phyloP scores from a whole-genome alignment of 2,329 filamentous ascomycete genomes.

The Clarireedia hainanense region DNA sequence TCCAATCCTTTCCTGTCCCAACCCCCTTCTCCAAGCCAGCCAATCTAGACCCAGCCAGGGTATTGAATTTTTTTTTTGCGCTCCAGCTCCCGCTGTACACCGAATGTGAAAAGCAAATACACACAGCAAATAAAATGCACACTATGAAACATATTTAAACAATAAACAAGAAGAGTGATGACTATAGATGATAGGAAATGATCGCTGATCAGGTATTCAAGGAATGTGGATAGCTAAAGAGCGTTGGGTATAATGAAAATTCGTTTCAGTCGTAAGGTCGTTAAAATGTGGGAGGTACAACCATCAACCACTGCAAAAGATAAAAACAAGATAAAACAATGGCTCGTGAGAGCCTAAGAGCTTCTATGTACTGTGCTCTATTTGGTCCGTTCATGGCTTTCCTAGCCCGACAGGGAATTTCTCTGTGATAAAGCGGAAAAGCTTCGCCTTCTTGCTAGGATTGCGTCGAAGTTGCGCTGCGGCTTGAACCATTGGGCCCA shows the following conservation, averaged over 20 bases:
- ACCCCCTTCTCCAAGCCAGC: conserved; percentile 1
- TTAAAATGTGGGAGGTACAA: conserved; percentile 5
- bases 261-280: conserved; percentile 11
- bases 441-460: conserved; percentile 27
- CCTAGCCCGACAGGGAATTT: conserved; percentile 28
- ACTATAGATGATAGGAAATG: background rate
- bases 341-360: conserved; percentile 7
- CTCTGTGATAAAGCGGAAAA: conserved; percentile 28
- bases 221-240: conserved; percentile 25
- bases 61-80: conserved; percentile 1
- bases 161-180: conserved; percentile 10
- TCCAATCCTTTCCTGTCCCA: background rate
- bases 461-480: conserved; percentile 25
- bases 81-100: conserved; percentile 7
- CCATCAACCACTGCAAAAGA: conserved; percentile 3
- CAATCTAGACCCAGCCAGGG: background rate
- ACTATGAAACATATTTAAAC: conserved; percentile 1
- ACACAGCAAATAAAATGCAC: background rate
- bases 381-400: conserved; percentile 13
- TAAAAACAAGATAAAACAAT: conserved; percentile 10
- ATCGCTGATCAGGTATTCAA: conserved; percentile 6
- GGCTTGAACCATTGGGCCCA: conserved; percentile 67
- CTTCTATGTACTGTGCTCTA: background rate
- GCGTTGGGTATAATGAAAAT: conserved; percentile 20
- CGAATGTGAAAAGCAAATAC: background rate